phyloP scores from a whole-genome alignment of 2,329 filamentous ascomycete species.

The Colletotrichum sidae region DNA sequence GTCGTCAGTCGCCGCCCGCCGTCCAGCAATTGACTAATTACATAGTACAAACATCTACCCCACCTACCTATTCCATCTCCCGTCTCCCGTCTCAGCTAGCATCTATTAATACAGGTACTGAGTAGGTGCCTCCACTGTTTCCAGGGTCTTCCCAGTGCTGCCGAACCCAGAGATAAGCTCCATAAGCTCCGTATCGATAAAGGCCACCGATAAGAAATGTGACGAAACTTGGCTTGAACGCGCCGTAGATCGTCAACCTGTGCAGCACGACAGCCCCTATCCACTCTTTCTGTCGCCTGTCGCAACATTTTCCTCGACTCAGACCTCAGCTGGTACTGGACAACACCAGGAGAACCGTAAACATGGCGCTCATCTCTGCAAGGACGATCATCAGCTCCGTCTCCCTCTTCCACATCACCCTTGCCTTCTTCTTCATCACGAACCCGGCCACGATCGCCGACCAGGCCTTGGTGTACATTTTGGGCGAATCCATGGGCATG shows the following conservation, averaged over 20 bases:
- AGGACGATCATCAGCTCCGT: slow-evolving; percentile 84
- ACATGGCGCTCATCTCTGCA: slow-evolving; percentile 85
- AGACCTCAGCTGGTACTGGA: not conserved
- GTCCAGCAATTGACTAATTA: too few relatives aligned
- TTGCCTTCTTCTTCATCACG: slow-evolving; percentile 86
- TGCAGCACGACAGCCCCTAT: slow-evolving; percentile 5
- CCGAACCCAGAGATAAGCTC: not conserved
- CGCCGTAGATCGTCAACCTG: slow-evolving; percentile 2
- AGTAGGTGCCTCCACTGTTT: too few relatives aligned
- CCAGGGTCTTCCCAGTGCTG: too few relatives aligned
- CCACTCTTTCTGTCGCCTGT: not conserved
- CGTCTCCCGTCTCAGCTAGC: too few relatives aligned
- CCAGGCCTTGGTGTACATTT: slow-evolving; percentile 82
- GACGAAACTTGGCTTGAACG: not conserved
- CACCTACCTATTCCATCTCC: too few relatives aligned
- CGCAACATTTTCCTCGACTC: not conserved
- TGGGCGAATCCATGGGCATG: slow-evolving; percentile 87
- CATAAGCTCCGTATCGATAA: slow-evolving; percentile 32
- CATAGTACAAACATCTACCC: too few relatives aligned
- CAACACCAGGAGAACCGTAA: slow-evolving; percentile 34
- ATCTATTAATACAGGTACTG: too few relatives aligned
- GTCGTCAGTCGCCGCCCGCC: too few relatives aligned
- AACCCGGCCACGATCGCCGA: slow-evolving; percentile 79
- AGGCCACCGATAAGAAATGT: slow-evolving; percentile 30
- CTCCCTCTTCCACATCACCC: slow-evolving; percentile 85